Percentiles rank a stretch among this genome's conserved stretches.
These are phyloP conservation scores for Osmanthus fragrans DNA, from an alignment of 257 asterid species.

Conservation along the genomic window DNA sequence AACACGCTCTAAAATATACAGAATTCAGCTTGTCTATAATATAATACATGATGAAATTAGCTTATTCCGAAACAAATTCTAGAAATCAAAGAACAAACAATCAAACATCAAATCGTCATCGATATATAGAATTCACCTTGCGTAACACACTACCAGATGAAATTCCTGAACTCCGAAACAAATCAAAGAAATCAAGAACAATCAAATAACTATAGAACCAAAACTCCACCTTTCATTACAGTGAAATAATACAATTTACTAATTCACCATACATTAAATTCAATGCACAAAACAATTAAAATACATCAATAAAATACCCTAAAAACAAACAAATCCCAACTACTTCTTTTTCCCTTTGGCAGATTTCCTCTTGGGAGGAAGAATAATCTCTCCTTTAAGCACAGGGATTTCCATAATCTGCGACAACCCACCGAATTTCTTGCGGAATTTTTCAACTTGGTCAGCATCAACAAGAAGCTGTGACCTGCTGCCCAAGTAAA, in stretches of 20 bases:
- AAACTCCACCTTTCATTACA: constrained; percentile 14
- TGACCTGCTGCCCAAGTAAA: constrained; percentile 83
- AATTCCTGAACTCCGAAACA: background rate
- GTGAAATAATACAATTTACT: constrained; percentile 14
- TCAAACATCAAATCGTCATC: background rate
- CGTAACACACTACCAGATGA: background rate
- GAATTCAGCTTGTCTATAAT: background rate
- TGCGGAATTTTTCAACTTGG: constrained; percentile 85
- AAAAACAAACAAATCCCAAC: constrained; percentile 11
- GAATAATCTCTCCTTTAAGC: constrained; percentile 87
- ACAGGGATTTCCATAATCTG: constrained; percentile 76
- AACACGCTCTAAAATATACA: background rate
- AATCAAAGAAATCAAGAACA: background rate
- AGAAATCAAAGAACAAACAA: no score
- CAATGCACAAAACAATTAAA: constrained; percentile 12
- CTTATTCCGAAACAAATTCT: constrained; percentile 1
- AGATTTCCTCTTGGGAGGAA: constrained; percentile 75
- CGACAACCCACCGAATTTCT: constrained; percentile 65
- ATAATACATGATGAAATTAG: background rate
- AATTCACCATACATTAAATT: constrained; percentile 27
- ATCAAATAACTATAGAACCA: background rate
- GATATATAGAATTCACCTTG: background rate
- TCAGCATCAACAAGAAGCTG: constrained; percentile 61
- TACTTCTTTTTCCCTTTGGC: constrained; percentile 73
- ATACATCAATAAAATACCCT: background rate